Evolutionary conservation across 805 yeast genomes (phyloP).

Genomic region (Saccharomyces mikatae): DNA sequence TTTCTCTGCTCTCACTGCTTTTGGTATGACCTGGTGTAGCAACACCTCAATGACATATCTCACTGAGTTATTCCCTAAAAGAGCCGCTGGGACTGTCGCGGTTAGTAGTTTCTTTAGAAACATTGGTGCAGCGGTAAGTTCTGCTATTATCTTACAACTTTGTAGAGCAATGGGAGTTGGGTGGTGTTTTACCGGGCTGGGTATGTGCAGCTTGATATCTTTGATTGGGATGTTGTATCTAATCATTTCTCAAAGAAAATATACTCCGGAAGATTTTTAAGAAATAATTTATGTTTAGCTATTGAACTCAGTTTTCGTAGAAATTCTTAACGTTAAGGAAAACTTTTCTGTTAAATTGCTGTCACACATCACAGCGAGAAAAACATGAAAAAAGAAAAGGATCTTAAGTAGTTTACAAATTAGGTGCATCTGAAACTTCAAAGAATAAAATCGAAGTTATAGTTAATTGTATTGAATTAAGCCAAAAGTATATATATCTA

Average conservation of each 20-base stretch:
- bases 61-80: conserved; percentile 42
- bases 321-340: conserved; percentile 1
- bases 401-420: not conserved
- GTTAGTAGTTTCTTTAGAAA: conserved; percentile 47
- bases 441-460: not conserved
- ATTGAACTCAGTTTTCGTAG: not conserved
- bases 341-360: too few relatives aligned
- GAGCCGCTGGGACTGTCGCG: conserved; percentile 48
- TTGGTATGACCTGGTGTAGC: conserved; percentile 50
- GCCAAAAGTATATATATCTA: conserved; percentile 14
- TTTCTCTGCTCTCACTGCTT: conserved; percentile 40
- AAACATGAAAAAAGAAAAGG: not conserved
- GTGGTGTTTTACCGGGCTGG: conserved; percentile 50
- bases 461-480: conserved; percentile 4
- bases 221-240: conserved; percentile 16
- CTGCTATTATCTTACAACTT: conserved; percentile 36
- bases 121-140: conserved; percentile 45
- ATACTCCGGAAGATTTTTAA: not conserved
- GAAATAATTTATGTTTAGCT: not conserved
- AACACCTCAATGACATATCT: conserved; percentile 46
- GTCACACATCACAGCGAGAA: not conserved
- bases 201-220: conserved; percentile 28
- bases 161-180: conserved; percentile 38
- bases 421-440: not conserved
- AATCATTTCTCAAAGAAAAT: conserved; percentile 4